These are phyloP conservation scores for Suillus variegatus DNA, from an alignment of 768 basidiomycete genomes.

Conservation along the genomic window DNA sequence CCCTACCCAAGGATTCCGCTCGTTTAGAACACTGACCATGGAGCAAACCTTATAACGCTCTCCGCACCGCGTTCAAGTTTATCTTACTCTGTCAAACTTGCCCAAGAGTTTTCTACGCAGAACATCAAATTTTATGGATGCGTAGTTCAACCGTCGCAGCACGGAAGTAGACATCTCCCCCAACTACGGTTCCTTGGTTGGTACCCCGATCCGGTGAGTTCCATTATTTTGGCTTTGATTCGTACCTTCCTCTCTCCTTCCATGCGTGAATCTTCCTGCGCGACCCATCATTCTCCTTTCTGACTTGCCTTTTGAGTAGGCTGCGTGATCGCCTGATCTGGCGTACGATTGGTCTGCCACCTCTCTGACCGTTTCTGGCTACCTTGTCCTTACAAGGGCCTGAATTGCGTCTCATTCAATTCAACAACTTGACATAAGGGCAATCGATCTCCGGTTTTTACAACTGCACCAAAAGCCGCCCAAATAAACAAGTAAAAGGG, in stretches of 20 bases:
- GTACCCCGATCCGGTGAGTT: conserved; percentile 8
- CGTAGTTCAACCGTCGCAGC: neutral
- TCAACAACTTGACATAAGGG: neutral
- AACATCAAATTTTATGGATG: neutral
- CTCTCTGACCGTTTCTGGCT: conserved; percentile 6
- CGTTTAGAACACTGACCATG: neutral
- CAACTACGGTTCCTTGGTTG: conserved; percentile 9
- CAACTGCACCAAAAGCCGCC: neutral
- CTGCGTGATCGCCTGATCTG: neutral
- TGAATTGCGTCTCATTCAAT: neutral
- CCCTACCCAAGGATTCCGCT: conserved; percentile 1
- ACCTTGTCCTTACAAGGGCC: neutral
- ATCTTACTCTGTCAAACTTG: neutral
- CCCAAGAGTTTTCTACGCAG: neutral
- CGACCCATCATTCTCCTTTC: conserved; percentile 6
- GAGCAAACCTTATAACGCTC: conserved; percentile 1
- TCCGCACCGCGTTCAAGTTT: neutral
- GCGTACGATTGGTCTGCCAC: conserved; percentile 1
- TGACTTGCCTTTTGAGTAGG: neutral
- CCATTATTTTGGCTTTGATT: conserved; percentile 7
- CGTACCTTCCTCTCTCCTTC: conserved; percentile 5
- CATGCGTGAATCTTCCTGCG: conserved; percentile 4
- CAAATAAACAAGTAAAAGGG: conserved; percentile 6
- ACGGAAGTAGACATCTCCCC: conserved; percentile 6
- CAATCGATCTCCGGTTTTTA: conserved; percentile 4